Evolutionary conservation across 352 stramenopile species (phyloP).

Genomic region (Globisporangium irregulare): DNA sequence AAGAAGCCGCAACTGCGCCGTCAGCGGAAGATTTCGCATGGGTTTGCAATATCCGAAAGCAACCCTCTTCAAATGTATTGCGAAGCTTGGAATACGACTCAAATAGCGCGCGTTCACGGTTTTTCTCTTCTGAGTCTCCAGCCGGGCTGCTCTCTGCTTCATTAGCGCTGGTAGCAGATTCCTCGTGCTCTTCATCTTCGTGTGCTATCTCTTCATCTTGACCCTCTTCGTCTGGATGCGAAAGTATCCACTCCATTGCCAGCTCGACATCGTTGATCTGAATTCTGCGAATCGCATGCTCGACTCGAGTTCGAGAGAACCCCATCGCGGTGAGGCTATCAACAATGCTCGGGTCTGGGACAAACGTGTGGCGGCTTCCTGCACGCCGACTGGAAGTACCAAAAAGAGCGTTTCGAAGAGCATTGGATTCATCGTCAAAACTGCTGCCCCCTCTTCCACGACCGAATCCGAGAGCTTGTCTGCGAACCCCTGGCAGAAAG

Average conservation of each 20-base stretch:
- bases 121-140: constrained; percentile 28
- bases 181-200: constrained; percentile 27
- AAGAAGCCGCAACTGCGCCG: neutral
- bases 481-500: constrained; percentile 22
- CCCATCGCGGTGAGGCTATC: constrained; percentile 95
- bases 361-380: constrained; percentile 65
- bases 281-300: constrained; percentile 88
- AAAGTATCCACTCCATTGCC: constrained; percentile 96
- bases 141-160: constrained; percentile 1
- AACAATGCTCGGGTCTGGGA: constrained; percentile 88
- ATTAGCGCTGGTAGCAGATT: neutral
- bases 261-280: constrained; percentile 92
- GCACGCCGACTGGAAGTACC: constrained; percentile 21
- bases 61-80: constrained; percentile 58
- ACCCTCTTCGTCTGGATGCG: constrained; percentile 80
- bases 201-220: constrained; percentile 28
- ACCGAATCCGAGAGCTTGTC: constrained; percentile 36
- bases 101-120: constrained; percentile 46
- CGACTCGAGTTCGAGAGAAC: constrained; percentile 87
- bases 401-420: constrained; percentile 52
- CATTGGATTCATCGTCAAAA: constrained; percentile 42
- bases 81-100: constrained; percentile 49
- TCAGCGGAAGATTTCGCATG: constrained; percentile 23
- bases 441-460: constrained; percentile 22
- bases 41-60: constrained; percentile 57